These are phyloP conservation scores for Scleroderma citrinum DNA, from an alignment of 768 basidiomycete species.

Conservation along the genomic window DNA sequence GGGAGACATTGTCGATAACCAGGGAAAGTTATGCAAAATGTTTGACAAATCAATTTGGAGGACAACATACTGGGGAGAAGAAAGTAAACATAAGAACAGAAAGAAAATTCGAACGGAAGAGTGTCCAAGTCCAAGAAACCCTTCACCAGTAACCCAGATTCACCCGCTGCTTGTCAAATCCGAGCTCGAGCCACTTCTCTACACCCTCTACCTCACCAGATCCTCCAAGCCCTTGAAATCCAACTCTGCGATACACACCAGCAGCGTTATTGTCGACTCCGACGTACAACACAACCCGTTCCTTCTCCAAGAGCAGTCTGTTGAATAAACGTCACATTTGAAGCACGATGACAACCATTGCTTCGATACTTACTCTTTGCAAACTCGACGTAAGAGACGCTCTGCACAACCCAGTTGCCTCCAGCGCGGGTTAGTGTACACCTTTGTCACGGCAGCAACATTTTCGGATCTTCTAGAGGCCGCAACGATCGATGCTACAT, in stretches of 20 bases:
- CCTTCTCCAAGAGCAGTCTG: conserved; percentile 35
- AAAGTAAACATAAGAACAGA: background rate
- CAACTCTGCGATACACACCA: conserved; percentile 56
- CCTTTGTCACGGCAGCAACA: conserved; percentile 66
- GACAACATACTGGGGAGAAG: background rate
- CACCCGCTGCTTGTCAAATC: conserved; percentile 45
- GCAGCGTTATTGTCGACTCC: conserved; percentile 45
- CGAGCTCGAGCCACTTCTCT: conserved; percentile 57
- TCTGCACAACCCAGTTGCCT: conserved; percentile 53
- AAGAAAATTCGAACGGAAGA: background rate
- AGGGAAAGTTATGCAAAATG: too few relatives aligned
- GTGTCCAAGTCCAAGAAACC: background rate
- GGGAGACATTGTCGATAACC: too few relatives aligned
- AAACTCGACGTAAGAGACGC: conserved; percentile 53
- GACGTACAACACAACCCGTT: conserved; percentile 59
- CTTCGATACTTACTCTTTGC: conserved; percentile 39
- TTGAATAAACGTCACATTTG: conserved; percentile 6
- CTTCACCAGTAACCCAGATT: conserved; percentile 64
- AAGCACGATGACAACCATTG: background rate
- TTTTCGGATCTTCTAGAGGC: conserved; percentile 53
- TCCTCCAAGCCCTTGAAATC: conserved; percentile 51
- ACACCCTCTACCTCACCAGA: conserved; percentile 36
- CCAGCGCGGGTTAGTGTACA: conserved; percentile 53
- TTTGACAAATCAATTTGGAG: too few relatives aligned
- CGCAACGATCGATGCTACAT: conserved; percentile 62